Conservation (phyloP, 441 rosid genomes). For the Gossypium schwendimanii region DNA sequence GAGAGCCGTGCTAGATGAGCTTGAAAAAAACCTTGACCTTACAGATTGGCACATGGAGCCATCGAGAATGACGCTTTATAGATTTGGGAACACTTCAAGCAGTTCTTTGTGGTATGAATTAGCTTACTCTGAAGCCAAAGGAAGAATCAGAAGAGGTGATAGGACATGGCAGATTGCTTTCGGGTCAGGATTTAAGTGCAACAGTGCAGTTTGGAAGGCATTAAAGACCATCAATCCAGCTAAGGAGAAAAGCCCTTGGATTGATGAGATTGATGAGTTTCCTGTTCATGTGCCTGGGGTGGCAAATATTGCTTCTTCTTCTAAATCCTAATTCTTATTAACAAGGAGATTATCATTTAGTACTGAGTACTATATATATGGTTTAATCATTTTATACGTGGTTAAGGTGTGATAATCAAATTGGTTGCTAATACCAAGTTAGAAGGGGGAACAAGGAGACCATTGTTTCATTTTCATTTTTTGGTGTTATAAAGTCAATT, state of each 20-base stretch:
- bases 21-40: slow-evolving; percentile 35
- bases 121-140: slow-evolving; percentile 25
- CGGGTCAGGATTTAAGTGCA: slow-evolving; percentile 43
- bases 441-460: too few species aligned
- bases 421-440: too few species aligned
- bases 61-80: background rate
- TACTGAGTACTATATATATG: too few species aligned
- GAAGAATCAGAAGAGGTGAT: slow-evolving; percentile 30
- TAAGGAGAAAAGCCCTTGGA: slow-evolving; percentile 56
- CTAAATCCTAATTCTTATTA: too few species aligned
- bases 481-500: too few species aligned
- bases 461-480: too few species aligned
- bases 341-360: too few species aligned
- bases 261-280: slow-evolving; percentile 42
- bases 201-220: slow-evolving; percentile 37
- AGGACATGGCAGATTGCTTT: slow-evolving; percentile 42
- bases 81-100: too few species aligned
- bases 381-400: too few species aligned
- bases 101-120: too few species aligned
- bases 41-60: slow-evolving; percentile 43
- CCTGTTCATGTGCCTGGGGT: slow-evolving; percentile 49
- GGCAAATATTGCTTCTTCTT: slow-evolving; percentile 28
- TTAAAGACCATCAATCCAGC: slow-evolving; percentile 44
- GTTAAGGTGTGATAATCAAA: too few species aligned
- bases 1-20: slow-evolving; percentile 39